Percentiles rank a stretch among this genome's conserved stretches.
Conservation (phyloP, 2,329 filamentous ascomycete genomes). For the Erysiphe pulchra region DNA sequence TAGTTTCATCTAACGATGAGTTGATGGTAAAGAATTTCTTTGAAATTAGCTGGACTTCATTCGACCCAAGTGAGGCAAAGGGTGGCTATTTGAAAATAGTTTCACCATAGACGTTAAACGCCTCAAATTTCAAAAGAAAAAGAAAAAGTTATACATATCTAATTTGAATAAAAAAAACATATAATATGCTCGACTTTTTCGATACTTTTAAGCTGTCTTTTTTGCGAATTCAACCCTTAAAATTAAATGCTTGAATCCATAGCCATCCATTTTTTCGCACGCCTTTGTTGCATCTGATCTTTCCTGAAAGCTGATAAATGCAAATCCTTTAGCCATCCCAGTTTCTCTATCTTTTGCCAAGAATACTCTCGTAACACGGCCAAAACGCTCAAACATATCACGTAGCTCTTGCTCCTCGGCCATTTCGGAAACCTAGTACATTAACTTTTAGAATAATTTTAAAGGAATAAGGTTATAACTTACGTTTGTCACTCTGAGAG, state of each 20-base stretch:
- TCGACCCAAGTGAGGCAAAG: too few species aligned
- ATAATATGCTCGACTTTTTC: too few species aligned
- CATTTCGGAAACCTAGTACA: constrained; percentile 64
- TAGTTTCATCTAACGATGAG: too few species aligned
- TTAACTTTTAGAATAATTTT: constrained; percentile 3
- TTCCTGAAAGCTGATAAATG: constrained; percentile 93
- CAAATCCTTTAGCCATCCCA: constrained; percentile 88
- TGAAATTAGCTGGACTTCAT: too few species aligned
- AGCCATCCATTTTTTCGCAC: constrained; percentile 95
- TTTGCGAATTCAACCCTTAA: constrained; percentile 73
- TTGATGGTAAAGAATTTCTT: too few species aligned
- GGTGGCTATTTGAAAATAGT: too few species aligned
- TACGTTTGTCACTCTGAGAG: constrained; percentile 91
- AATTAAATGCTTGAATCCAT: constrained; percentile 69
- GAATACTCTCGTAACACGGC: constrained; percentile 91
- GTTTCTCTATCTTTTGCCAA: constrained; percentile 95
- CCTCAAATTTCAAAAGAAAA: too few species aligned
- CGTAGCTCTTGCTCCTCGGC: constrained; percentile 88
- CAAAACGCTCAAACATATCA: constrained; percentile 94
- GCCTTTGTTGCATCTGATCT: constrained; percentile 72
- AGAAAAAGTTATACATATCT: too few species aligned
- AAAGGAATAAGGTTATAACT: constrained; percentile 17
- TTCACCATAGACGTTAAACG: too few species aligned
- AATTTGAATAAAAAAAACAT: too few species aligned
- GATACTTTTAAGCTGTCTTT: constrained; percentile 26